Evolutionary conservation across 169 alveolate species (phyloP).

Genomic region (Toxoplasma gondii): DNA sequence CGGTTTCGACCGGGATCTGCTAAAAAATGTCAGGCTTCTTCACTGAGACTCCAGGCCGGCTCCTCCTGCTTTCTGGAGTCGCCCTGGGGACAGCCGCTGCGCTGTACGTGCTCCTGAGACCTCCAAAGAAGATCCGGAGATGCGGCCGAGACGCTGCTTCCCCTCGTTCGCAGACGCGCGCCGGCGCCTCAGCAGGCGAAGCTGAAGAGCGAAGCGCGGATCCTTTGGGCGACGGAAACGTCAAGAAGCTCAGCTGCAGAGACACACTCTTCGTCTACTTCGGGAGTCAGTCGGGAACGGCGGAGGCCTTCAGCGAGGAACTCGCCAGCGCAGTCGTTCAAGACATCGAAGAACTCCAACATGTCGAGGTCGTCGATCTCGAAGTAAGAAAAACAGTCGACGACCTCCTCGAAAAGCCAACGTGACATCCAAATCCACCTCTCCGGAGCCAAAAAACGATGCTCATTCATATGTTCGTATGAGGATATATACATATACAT

Average conservation of each 20-base stretch:
- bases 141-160: background rate
- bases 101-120: background rate
- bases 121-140: background rate
- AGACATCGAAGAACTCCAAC: constrained; percentile 27
- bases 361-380: constrained; percentile 69
- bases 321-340: constrained; percentile 55
- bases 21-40: background rate
- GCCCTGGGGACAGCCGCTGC: background rate
- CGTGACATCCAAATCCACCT: background rate
- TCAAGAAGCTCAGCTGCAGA: background rate
- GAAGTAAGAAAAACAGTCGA: constrained; percentile 35
- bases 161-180: background rate
- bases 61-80: background rate
- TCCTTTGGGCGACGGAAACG: background rate
- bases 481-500: background rate
- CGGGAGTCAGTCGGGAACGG: constrained; percentile 79
- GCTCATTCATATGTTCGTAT: background rate
- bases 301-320: constrained; percentile 74
- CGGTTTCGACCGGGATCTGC: background rate
- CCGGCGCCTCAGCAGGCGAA: background rate
- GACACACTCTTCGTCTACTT: constrained; percentile 72
- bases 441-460: background rate
- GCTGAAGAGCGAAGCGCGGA: background rate
- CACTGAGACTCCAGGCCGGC: background rate
- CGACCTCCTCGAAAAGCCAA: background rate